Evolutionary conservation across 1,284 basidiomycete genomes (phyloP).

Genomic region (Leccinum laetum): DNA sequence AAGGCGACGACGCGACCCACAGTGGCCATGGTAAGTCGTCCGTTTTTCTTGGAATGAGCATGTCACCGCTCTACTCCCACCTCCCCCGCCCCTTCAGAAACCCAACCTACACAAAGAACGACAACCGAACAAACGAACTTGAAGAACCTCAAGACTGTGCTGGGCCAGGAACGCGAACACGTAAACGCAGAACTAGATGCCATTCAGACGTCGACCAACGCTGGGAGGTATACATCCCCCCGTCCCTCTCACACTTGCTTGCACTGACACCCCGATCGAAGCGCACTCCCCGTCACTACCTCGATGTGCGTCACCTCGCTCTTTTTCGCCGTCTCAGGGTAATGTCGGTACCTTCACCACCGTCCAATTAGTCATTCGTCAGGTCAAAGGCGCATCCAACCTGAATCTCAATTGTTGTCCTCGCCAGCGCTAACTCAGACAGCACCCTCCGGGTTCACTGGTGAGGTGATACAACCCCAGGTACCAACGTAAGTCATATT

Average conservation of each 20-base stretch:
- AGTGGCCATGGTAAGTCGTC: too few relatives aligned
- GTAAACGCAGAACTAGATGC: conserved; percentile 31
- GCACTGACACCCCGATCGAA: conserved; percentile 74
- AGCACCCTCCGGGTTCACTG: too few relatives aligned
- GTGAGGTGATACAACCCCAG: too few relatives aligned
- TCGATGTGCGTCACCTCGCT: conserved; percentile 53
- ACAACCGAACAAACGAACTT: conserved; percentile 52
- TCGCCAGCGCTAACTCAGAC: too few relatives aligned
- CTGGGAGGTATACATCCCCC: conserved; percentile 59
- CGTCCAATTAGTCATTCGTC: too few relatives aligned
- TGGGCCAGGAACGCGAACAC: conserved; percentile 61
- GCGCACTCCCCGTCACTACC: conserved; percentile 79
- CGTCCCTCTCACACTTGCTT: too few relatives aligned
- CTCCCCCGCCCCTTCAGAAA: conserved; percentile 75
- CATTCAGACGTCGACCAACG: conserved; percentile 41
- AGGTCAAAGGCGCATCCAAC: too few relatives aligned
- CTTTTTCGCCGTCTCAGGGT: background rate
- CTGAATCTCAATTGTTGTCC: too few relatives aligned
- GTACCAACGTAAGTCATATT: too few relatives aligned
- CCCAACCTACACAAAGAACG: conserved; percentile 63
- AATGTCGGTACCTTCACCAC: too few relatives aligned
- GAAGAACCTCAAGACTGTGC: conserved; percentile 75
- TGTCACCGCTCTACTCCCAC: conserved; percentile 34
- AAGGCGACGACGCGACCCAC: too few relatives aligned
- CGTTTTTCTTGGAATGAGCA: too few relatives aligned